Conservation (phyloP, 805 yeast species). For the Suhomyces emberorum region DNA sequence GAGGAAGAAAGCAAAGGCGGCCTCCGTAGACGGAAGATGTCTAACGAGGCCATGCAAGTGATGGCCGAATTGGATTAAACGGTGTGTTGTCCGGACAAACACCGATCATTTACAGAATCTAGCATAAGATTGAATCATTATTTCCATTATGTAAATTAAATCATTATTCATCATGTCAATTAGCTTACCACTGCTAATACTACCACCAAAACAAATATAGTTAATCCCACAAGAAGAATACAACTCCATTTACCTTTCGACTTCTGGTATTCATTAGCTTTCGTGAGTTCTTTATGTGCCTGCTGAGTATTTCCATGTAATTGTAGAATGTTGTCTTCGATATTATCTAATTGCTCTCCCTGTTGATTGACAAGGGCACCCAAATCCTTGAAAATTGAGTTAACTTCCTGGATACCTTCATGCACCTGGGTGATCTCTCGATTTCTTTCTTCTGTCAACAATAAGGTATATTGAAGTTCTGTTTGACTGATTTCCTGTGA, state of each 20-base stretch:
- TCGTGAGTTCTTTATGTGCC: slow-evolving; percentile 66
- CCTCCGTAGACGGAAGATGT: not conserved
- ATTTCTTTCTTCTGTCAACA: slow-evolving; percentile 69
- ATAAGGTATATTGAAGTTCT: slow-evolving; percentile 59
- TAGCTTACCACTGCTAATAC: slow-evolving; percentile 53
- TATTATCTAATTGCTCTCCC: slow-evolving; percentile 78
- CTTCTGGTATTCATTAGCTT: slow-evolving; percentile 75
- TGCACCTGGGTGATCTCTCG: slow-evolving; percentile 69
- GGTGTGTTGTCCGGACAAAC: no score
- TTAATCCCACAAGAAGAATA: slow-evolving; percentile 55
- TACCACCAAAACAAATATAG: slow-evolving; percentile 55
- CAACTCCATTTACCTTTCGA: slow-evolving; percentile 72
- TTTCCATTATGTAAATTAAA: no score
- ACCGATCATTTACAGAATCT: no score
- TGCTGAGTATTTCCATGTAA: slow-evolving; percentile 62
- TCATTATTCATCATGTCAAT: no score
- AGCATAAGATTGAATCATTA: no score
- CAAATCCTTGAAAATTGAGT: slow-evolving; percentile 78
- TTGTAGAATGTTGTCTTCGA: slow-evolving; percentile 73
- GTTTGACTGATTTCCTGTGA: slow-evolving; percentile 43
- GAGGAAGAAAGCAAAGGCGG: not conserved
- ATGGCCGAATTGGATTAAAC: not conserved
- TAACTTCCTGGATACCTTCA: slow-evolving; percentile 79
- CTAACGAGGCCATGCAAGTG: not conserved
- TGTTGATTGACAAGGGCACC: slow-evolving; percentile 79